These are phyloP conservation scores for Garcia nutans DNA, from an alignment of 345 rosid genomes.

Conservation along the genomic window DNA sequence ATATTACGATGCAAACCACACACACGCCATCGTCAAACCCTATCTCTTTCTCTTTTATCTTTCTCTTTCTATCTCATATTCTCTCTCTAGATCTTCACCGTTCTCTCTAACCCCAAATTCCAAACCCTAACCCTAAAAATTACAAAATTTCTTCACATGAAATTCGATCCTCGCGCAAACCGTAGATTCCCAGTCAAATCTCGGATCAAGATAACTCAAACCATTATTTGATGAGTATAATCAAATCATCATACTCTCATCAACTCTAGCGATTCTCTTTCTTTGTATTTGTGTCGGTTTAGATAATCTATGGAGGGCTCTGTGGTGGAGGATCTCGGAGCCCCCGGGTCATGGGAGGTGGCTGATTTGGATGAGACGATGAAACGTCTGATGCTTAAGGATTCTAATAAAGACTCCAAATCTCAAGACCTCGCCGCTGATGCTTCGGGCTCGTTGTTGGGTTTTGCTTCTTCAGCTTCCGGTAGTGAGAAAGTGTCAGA, in stretches of 20 bases:
- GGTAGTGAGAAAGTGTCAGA: slow-evolving; percentile 32
- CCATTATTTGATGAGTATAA: slow-evolving; percentile 3
- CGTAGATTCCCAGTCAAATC: not conserved
- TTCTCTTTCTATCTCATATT: slow-evolving; percentile 8
- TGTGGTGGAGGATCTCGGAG: slow-evolving; percentile 65
- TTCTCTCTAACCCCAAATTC: slow-evolving; percentile 5
- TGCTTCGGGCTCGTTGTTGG: slow-evolving; percentile 9
- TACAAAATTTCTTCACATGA: slow-evolving; percentile 24
- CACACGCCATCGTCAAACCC: slow-evolving; percentile 26
- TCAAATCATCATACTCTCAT: not conserved
- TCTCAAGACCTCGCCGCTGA: slow-evolving; percentile 18
- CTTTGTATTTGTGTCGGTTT: not conserved
- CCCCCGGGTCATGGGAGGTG: slow-evolving; percentile 87
- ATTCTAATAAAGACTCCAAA: slow-evolving; percentile 26
- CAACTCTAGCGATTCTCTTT: slow-evolving; percentile 20
- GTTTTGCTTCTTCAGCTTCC: slow-evolving; percentile 10
- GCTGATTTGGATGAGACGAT: slow-evolving; percentile 73
- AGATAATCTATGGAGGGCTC: slow-evolving; percentile 54
- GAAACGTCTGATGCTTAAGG: slow-evolving; percentile 57
- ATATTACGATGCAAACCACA: not conserved
- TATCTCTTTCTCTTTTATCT: slow-evolving; percentile 13
- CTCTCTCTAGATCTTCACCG: not conserved
- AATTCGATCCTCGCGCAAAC: slow-evolving; percentile 2
- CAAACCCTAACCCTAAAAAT: slow-evolving; percentile 24
- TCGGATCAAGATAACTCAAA: no score